A percentile compares a stretch with the other conserved stretches of the same genome.
Evolutionary conservation across 305 asterid species (phyloP).

Genomic region (Solanum hybrid): DNA sequence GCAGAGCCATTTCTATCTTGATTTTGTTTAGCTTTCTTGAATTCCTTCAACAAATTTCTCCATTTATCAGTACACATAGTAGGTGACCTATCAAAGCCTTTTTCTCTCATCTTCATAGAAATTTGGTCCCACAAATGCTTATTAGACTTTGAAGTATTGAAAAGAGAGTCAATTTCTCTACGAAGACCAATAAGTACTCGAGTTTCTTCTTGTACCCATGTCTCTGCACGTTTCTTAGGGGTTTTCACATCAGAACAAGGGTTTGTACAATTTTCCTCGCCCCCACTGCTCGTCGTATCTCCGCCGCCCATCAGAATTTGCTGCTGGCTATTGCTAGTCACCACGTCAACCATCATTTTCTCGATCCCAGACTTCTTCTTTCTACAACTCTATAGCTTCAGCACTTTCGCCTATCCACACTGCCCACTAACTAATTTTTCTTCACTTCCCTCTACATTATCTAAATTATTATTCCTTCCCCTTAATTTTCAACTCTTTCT

Average conservation of each 20-base stretch:
- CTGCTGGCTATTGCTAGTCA: constrained; percentile 17
- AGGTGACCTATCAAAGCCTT: constrained; percentile 89
- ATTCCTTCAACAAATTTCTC: constrained; percentile 74
- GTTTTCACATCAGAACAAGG: constrained; percentile 28
- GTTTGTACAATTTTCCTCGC: constrained; percentile 24
- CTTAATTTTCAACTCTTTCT: not conserved
- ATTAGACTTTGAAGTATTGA: constrained; percentile 85
- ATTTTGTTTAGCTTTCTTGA: constrained; percentile 53
- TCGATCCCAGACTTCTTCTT: not conserved
- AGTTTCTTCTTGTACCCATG: constrained; percentile 90
- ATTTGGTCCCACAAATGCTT: constrained; percentile 91
- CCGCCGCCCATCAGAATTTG: constrained; percentile 16
- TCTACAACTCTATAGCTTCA: constrained; percentile 29
- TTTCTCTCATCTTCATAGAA: constrained; percentile 80
- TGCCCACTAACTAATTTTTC: not conserved
- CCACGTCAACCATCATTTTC: constrained; percentile 5
- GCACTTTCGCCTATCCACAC: not conserved
- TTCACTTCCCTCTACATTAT: not conserved
- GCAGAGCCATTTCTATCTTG: constrained; percentile 36
- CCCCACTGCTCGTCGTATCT: constrained; percentile 17
- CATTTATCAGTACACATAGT: constrained; percentile 94
- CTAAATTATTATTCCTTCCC: not conserved
- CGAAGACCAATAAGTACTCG: constrained; percentile 55
- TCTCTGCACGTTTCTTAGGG: constrained; percentile 78
- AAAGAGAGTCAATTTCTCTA: constrained; percentile 57